phyloP scores from a whole-genome alignment of 1,284 basidiomycete genomes.

The Ceratobasidium sp. region DNA sequence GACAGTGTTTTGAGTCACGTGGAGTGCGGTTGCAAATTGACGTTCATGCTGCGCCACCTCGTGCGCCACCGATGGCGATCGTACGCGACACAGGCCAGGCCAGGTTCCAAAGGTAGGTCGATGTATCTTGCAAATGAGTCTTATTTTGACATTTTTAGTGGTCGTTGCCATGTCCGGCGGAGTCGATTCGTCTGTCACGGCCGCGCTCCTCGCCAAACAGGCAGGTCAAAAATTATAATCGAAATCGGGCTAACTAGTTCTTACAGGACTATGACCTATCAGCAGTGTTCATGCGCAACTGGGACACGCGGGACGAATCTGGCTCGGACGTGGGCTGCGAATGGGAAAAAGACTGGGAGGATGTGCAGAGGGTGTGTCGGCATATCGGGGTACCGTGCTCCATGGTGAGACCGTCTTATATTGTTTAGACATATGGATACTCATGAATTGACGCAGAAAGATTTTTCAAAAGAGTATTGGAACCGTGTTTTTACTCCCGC shows the following conservation, averaged over 20 bases:
- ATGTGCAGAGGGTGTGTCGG: constrained; percentile 85
- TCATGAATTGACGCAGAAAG: constrained; percentile 66
- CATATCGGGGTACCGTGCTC: constrained; percentile 74
- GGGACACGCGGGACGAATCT: constrained; percentile 83
- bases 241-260: not conserved
- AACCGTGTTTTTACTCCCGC: constrained; percentile 88
- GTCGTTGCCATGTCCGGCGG: constrained; percentile 96
- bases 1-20: constrained; percentile 41
- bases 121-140: not conserved
- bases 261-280: constrained; percentile 81
- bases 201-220: constrained; percentile 77
- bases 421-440: not conserved
- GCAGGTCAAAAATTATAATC: constrained; percentile 53
- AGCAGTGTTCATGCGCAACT: constrained; percentile 96
- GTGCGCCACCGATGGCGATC: constrained; percentile 13
- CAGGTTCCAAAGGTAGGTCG: not conserved
- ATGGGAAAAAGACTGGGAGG: constrained; percentile 96
- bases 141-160: constrained; percentile 60
- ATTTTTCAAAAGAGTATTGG: constrained; percentile 91
- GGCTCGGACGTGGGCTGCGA: constrained; percentile 84
- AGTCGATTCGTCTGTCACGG: constrained; percentile 92
- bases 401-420: constrained; percentile 65
- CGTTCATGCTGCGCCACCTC: constrained; percentile 2
- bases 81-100: not conserved
- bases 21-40: not conserved